A percentile compares a stretch with the other conserved stretches of the same genome.
Conservation (phyloP, 2,329 filamentous ascomycete genomes). For the Pseudogymnoascus sp. region DNA sequence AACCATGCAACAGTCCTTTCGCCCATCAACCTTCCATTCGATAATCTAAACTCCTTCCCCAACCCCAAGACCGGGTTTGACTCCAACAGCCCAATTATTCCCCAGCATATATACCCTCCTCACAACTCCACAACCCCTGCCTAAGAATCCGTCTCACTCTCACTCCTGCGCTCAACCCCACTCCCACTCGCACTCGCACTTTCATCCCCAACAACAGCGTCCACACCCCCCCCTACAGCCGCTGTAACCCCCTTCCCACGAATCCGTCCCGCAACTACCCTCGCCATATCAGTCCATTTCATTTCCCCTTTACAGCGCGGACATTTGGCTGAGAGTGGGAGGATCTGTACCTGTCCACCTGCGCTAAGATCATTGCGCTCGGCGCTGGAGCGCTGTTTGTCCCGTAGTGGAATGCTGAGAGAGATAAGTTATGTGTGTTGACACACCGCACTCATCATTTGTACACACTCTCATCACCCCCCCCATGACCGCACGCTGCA, state of each 20-base stretch:
- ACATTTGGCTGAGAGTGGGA: constrained; percentile 75
- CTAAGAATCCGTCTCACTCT: too few species aligned
- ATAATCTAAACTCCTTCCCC: too few species aligned
- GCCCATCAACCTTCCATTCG: too few species aligned
- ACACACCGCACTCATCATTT: constrained; percentile 43
- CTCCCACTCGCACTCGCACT: too few species aligned
- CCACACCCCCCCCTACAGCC: constrained; percentile 35
- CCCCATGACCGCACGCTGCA: constrained; percentile 28
- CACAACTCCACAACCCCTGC: too few species aligned
- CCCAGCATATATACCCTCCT: too few species aligned
- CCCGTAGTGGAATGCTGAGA: constrained; percentile 42
- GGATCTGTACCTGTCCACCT: constrained; percentile 36
- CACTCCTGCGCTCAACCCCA: too few species aligned
- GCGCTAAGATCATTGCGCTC: constrained; percentile 14
- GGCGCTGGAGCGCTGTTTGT: constrained; percentile 16
- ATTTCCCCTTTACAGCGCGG: constrained; percentile 57
- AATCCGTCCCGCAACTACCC: constrained; percentile 67
- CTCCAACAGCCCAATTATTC: too few species aligned
- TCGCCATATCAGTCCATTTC: constrained; percentile 71
- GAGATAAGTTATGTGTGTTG: constrained; percentile 55
- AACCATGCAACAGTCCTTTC: too few species aligned
- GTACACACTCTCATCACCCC: constrained; percentile 53
- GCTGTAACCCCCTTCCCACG: constrained; percentile 66
- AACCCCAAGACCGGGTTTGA: too few species aligned
- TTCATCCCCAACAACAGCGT: neutral